Base-by-base conservation (phyloP, 2,329 filamentous ascomycete species). In the Colletotrichum abscissum region DNA sequence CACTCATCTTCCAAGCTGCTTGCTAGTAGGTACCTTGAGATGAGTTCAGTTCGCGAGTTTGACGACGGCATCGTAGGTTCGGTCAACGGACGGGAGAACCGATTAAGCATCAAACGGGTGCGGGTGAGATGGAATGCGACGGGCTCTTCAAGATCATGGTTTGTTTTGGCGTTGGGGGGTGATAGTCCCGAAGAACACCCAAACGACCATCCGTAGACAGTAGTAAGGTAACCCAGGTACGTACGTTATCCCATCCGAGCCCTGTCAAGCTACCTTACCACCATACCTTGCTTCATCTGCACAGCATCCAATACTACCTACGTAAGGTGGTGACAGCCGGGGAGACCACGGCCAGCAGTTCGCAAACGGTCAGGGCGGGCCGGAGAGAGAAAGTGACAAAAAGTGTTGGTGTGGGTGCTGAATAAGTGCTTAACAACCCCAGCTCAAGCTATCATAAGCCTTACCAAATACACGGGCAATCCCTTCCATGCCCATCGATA, bases 351-450 rank as follows among this genome's bases (percentile, higher is more conserved):
- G 42, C 42, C 42, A 49, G 42, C 7, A 11, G 42, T 49, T 19
- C 42, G 42, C 42, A 49, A n/a, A 49, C 42, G 19, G 42, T 49
- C 42, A n/a, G 19, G 42, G 42, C 42, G 42, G 42, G 42, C 42
- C 42, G 42, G 42, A 7, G 42, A 49, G 33, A 49, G 42, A n/a
- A 49, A 8, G 16, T 3, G 16, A 9, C 5, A 4, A 9, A 19
- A n/a, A n/a, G 42, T 49, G 42, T n/a, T 49, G 42, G 42, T 49
- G 12, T n/a, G 8, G 60, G 46, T 33, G 71, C 71, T 73, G 67
- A 73, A 49, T 66, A 73, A 73, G 67, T 60, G 67, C 67, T 73
- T 73, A 66, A 71, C 67, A 71, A 62, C 70, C 30, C 60, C 42
- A n/a, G 42, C 49, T 16, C 16, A 22, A 64, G 35, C 42, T 33